Conservation (phyloP, 768 basidiomycete species). For the Chlorophyllum brunneum region DNA sequence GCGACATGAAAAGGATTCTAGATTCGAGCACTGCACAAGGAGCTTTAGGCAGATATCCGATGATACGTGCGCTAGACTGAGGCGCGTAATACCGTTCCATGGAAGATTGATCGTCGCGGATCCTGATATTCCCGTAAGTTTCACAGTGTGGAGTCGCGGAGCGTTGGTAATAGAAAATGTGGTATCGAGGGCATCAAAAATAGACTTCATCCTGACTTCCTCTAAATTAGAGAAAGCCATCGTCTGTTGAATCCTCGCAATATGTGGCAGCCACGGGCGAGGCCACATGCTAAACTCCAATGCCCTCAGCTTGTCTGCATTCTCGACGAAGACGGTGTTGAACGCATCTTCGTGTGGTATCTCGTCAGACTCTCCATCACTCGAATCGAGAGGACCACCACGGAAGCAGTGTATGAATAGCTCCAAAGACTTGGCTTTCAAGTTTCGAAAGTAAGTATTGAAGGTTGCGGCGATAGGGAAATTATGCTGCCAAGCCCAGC, state of each 20-base stretch:
- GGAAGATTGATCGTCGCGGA: not conserved
- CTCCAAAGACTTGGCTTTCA: not conserved
- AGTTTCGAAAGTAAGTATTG: not conserved
- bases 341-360: not conserved
- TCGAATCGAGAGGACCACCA: not conserved
- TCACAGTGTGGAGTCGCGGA: not conserved
- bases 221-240: not conserved
- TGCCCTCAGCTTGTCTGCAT: not conserved
- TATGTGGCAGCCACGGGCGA: not conserved
- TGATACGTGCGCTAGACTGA: not conserved
- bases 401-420: not conserved
- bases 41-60: not conserved
- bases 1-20: not conserved
- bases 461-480: not conserved
- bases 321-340: conserved; percentile 1
- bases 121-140: not conserved
- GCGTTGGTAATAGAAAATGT: not conserved
- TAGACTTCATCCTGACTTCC: not conserved
- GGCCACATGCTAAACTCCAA: not conserved
- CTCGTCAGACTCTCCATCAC: not conserved
- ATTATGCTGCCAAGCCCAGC: not conserved
- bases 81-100: not conserved
- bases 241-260: not conserved
- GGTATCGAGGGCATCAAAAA: not conserved
- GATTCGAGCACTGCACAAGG: not conserved